Evolutionary conservation across 2,329 filamentous ascomycete species (phyloP), one percentile per base, ranked within the genome.

Genomic region (Exophiala oligosperma): DNA sequence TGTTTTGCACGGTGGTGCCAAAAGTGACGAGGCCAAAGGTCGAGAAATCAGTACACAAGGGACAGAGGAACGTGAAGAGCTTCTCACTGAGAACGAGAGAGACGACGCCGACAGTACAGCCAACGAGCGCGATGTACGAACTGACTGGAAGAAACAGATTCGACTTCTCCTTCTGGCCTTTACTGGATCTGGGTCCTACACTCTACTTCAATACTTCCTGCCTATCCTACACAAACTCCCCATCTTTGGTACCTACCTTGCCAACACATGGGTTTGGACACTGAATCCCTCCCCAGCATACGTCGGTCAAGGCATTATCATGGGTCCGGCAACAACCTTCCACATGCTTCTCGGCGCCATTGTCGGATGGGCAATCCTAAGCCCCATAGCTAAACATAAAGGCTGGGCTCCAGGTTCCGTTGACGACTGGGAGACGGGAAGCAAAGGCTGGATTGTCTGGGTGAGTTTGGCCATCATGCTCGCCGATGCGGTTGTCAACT

Each of bases 401-500:
- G 91, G 90, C 2, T 99, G 94, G 94, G 94, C 94, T 8, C 90
- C 92, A 2, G 94, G 92, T 0, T 81, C 86, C 1, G 91, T 97
- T 0, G 82, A 85, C 55, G 90, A 96, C 71, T 99, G 94, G 94
- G 90, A 93, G 59, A 85, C 81, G 14, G 94, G 94, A 8, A 96
- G 91, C 71, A 97, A 97, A 75, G 94, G 93, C 40, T 99, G 94
- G 94, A 97, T 99, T 60, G 91, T 99, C 0, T 99, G 94, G 94
- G 81, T 96, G 2, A 96, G 91, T 35, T 78, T 99, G 29, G 91
- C 94, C 2, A 97, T 99, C 65, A 99, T 99, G 94, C 81, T 99
- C 26, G 90, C 91, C 23, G 94, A 99, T 73, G 91, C 93, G 0
- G 81, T 99, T 2, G 84, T 97, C 62, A 97, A 90, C 67, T 83